phyloP scores from a whole-genome alignment of 192 early-diverging fungal species.

The Coemansia asiatica region DNA sequence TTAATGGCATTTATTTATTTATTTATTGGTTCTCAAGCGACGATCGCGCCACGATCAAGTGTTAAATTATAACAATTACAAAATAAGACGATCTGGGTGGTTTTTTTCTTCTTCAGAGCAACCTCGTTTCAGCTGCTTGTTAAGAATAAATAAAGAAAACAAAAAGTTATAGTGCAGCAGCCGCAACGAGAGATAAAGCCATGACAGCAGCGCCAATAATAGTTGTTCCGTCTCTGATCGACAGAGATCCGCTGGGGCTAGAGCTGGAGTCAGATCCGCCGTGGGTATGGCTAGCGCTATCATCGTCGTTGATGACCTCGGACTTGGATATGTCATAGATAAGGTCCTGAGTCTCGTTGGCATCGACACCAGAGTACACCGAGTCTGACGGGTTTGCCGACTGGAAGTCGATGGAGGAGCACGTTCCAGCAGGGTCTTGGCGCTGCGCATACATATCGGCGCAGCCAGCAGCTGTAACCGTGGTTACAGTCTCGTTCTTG shows the following conservation, averaged over 20 bases:
- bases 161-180: neutral
- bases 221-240: neutral
- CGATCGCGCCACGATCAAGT: neutral
- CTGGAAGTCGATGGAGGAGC: conserved; percentile 42
- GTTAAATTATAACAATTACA: neutral
- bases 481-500: conserved; percentile 54
- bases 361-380: conserved; percentile 37
- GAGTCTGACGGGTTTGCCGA: conserved; percentile 36
- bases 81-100: neutral
- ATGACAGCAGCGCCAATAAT: neutral
- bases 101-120: neutral
- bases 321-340: conserved; percentile 50
- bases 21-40: neutral
- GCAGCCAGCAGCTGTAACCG: conserved; percentile 57
- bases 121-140: too few relatives aligned
- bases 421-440: conserved; percentile 28
- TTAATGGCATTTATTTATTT: too few relatives aligned
- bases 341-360: conserved; percentile 44
- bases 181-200: neutral
- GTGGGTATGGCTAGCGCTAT: neutral
- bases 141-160: neutral
- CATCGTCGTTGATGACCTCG: conserved; percentile 25
- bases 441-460: conserved; percentile 48
- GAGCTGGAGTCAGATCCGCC: neutral
- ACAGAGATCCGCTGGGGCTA: conserved; percentile 4